Base-by-base conservation (phyloP, 1,284 basidiomycete genomes). In the Naganishia sp. region DNA sequence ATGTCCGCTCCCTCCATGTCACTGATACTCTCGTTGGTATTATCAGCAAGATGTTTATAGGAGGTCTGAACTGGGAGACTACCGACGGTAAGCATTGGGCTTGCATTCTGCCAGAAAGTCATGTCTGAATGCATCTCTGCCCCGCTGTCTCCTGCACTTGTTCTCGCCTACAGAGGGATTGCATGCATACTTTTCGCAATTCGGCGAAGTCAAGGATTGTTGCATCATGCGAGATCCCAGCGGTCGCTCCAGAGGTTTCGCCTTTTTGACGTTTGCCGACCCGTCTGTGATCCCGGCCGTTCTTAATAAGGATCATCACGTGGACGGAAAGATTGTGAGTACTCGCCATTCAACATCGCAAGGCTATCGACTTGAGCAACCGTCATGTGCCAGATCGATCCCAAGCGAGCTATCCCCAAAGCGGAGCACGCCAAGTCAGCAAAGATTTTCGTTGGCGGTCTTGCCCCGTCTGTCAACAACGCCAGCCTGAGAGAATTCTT, bases 391-490 rank as follows among this genome's bases (percentile, higher is more conserved):
- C 78, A 98, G 94, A 99, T 99, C 77, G 96, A 99, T 76, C 96
- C 96, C 13, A 99, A 99, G 81, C 88, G 95, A 67, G 96, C 96
- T 6, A 97, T 99, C 71, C 96, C 96, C 17, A 86, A 95, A 71
- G 90, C 92, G 75, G 94, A 96, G 72, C 91, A 94, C 74, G 90
- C 93, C 74, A 85, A 90, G 21, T 91, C 91, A 0, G 91, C 90
- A 55, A 94, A 94, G 76, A 84, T 98, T 50, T 99, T 99, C 76
- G 94, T 99, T 58, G 94, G 96, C 54, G 94, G 94, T 45, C 85
- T 99, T 7, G 90, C 95, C 0, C 87, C 90, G 23, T 88, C 86
- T 61, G 93, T 96, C 52, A 98, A 94, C 7, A 92, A 90, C 25
- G 93, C 96, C 72, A 90, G 89, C 7, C 92, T 99, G 87, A 87